Percentiles rank a stretch among this genome's conserved stretches.
Evolutionary conservation across 306 rosid genomes (phyloP).

Genomic region (Dalbergia cochinchinensis): DNA sequence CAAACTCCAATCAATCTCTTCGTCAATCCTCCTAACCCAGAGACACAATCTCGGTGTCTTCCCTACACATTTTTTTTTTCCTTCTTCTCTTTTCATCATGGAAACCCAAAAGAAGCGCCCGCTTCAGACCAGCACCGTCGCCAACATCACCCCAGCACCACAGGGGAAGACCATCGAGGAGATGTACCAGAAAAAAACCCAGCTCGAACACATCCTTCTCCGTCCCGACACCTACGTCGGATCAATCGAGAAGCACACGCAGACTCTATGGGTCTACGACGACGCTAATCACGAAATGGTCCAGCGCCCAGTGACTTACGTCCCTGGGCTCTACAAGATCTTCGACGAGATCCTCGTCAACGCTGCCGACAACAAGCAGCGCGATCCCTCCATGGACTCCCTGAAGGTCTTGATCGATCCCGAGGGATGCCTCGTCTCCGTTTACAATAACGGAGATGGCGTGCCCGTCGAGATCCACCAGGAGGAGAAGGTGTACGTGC

Average conservation of each 20-base stretch:
- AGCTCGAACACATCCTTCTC: slow-evolving; percentile 96
- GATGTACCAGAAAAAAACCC: slow-evolving; percentile 90
- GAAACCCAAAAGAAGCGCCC: slow-evolving; percentile 70
- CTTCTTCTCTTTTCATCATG: slow-evolving; percentile 40
- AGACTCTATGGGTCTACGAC: slow-evolving; percentile 82
- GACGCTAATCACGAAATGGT: slow-evolving; percentile 65
- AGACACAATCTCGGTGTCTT: slow-evolving; percentile 52
- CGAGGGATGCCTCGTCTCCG: slow-evolving; percentile 62
- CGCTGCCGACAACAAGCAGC: slow-evolving; percentile 95
- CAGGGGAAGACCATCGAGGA: slow-evolving; percentile 73
- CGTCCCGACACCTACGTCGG: slow-evolving; percentile 97
- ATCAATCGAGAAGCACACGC: slow-evolving; percentile 89
- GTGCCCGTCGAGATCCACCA: slow-evolving; percentile 94
- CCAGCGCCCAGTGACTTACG: slow-evolving; percentile 71
- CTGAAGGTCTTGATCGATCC: slow-evolving; percentile 72
- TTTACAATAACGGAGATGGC: slow-evolving; percentile 85
- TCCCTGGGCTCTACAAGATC: slow-evolving; percentile 94
- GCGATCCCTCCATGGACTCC: slow-evolving; percentile 81
- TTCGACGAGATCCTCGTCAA: slow-evolving; percentile 95
- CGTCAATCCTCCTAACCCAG: not conserved
- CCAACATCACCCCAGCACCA: slow-evolving; percentile 54
- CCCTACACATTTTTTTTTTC: not conserved
- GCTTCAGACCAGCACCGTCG: slow-evolving; percentile 66
- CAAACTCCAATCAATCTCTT: slow-evolving; percentile 18
- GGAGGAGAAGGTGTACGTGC: slow-evolving; percentile 93